Base-by-base conservation (phyloP, 768 basidiomycete species). In the Multifurca ochricompacta region DNA sequence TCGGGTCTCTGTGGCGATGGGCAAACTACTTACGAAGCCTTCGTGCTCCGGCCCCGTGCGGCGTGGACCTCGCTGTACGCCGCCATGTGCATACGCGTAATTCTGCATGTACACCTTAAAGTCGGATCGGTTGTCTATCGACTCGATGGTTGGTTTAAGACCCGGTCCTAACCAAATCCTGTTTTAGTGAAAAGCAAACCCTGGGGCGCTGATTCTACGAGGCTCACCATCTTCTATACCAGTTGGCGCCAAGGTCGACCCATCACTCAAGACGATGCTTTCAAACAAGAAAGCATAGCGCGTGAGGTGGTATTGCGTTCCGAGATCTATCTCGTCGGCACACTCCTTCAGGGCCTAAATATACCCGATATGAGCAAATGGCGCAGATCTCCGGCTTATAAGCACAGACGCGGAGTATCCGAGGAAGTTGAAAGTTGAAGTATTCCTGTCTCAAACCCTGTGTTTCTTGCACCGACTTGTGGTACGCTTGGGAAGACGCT, bases 61-160 rank as follows among this genome's bases (percentile, higher is more conserved):
- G 56, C 88, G 77, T 27, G 89, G 91, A n/a, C 88, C 91, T 35
- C 82, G 75, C 27, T 73, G 71, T 35, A 67, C 70, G 45, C 77
- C 73, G 10, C 85, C 88, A 56, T 88, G 87, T 27, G 91, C 91
- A 64, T 94, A 91, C 0, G 89, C 85, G 66, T 95, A 99, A 66
- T 96, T 92, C 66, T 96, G 91, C 94, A 99, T 97, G 67, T 86
- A 99, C 7, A 78, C 82, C 71, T 88, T 95, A 73, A 99, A 98
- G 69, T 99, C 96, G 32, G 83, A 77, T 35, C 93, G 82, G 63
- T 93, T 93, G 70, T 99, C 95, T 62, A 99, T 96, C 5, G 82
- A 79, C 67, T 97, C 94, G 54, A 87, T 85, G 21, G 90, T 81
- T 2, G 85, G 74, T 67, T 95, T 95, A 45, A 99, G 71, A 11